Evolutionary conservation across 2,329 filamentous ascomycete species (phyloP).

Genomic region (Sphaerostilbella broomeana): DNA sequence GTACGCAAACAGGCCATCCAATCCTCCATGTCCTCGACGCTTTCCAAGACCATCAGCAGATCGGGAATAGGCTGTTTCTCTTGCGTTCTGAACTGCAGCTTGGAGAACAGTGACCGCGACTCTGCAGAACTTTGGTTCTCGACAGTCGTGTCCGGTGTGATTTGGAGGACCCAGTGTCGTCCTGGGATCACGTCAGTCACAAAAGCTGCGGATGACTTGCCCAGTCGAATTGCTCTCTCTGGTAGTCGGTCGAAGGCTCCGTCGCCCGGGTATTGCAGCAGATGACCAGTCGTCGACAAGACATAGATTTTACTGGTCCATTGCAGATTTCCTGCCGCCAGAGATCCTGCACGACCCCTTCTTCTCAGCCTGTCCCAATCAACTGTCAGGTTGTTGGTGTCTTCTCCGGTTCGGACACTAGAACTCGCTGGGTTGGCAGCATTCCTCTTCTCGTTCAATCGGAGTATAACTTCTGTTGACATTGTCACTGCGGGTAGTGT

Average conservation of each 20-base stretch:
- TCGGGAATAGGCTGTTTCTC: slow-evolving; percentile 55
- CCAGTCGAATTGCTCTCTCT: slow-evolving; percentile 65
- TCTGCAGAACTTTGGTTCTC: slow-evolving; percentile 46
- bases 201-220: slow-evolving; percentile 71
- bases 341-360: slow-evolving; percentile 14
- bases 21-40: slow-evolving; percentile 64
- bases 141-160: slow-evolving; percentile 58
- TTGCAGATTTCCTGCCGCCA: slow-evolving; percentile 8
- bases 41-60: slow-evolving; percentile 67
- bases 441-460: slow-evolving; percentile 47
- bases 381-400: slow-evolving; percentile 4
- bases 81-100: slow-evolving; percentile 49
- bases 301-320: slow-evolving; percentile 58
- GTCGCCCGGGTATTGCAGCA: slow-evolving; percentile 67
- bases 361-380: slow-evolving; percentile 15
- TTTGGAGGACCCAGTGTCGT: slow-evolving; percentile 71
- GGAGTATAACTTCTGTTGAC: slow-evolving; percentile 62
- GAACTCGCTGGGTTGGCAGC: slow-evolving; percentile 17
- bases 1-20: slow-evolving; percentile 65
- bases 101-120: slow-evolving; percentile 57
- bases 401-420: not conserved
- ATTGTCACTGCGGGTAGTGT: slow-evolving; percentile 61
- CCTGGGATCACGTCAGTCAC: slow-evolving; percentile 75
- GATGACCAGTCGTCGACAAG: slow-evolving; percentile 61
- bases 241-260: slow-evolving; percentile 65